Conservation (phyloP, 177 flowering plant species). For the Tripterygium wilfordii region DNA sequence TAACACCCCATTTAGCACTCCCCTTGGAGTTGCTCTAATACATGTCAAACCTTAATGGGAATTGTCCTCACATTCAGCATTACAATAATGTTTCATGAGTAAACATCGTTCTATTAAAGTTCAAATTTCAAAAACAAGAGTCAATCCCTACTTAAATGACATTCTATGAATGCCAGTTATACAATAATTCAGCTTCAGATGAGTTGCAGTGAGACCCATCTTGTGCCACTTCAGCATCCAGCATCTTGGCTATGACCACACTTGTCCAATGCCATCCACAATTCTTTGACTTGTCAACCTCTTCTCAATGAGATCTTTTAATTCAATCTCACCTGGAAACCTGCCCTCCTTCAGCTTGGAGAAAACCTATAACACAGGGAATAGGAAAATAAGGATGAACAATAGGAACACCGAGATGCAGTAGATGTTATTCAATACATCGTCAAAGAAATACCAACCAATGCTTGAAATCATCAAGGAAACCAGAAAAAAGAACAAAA, state of each 20-base stretch:
- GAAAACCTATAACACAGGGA: slow-evolving; percentile 17
- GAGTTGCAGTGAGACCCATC: too few relatives aligned
- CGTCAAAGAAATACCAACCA: not conserved
- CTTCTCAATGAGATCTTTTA: slow-evolving; percentile 24
- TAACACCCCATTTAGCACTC: too few relatives aligned
- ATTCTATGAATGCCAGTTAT: too few relatives aligned
- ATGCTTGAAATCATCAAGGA: too few relatives aligned
- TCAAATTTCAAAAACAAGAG: too few relatives aligned
- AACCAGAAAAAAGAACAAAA: not conserved
- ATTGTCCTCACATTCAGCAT: too few relatives aligned
- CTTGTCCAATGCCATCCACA: not conserved
- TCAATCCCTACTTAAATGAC: too few relatives aligned
- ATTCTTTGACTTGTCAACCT: slow-evolving; percentile 10
- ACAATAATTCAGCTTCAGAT: too few relatives aligned
- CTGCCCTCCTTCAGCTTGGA: slow-evolving; percentile 33
- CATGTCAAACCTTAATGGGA: too few relatives aligned
- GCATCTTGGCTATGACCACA: not conserved
- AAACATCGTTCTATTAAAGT: too few relatives aligned
- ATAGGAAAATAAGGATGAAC: not conserved
- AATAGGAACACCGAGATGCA: not conserved
- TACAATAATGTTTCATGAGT: too few relatives aligned
- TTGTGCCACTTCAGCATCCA: not conserved
- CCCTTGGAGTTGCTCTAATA: too few relatives aligned
- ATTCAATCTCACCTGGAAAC: slow-evolving; percentile 33
- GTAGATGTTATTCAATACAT: not conserved